Evolutionary conservation across 345 rosid genomes (phyloP), one percentile per base, ranked within the genome.

Genomic region (Syzygium oleosum): DNA sequence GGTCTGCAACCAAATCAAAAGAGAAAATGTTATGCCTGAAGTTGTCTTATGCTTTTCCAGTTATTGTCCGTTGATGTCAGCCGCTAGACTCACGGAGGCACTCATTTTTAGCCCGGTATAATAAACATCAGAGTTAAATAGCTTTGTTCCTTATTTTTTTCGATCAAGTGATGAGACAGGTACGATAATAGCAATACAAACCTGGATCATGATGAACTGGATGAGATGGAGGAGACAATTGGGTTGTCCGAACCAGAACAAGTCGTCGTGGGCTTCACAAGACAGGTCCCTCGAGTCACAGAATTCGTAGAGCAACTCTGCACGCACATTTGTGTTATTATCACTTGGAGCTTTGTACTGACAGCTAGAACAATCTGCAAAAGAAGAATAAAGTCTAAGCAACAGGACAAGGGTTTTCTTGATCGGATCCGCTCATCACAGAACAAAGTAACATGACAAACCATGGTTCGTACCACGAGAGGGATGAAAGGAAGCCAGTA

Each of bases 401-500:
- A 38, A 34, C 80, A 19, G 27, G 80, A 38, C 4, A 73, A 19
- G 49, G 27, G 49, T 19, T 73, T 22, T 73, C 49, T 38, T 9
- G 46, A 17, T 73, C 27, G 12, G 14, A 38, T 38, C 80, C 22
- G 25, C 49, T 73, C 25, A 3, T 38, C 4, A 73, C 49, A 73
- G 80, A 73, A 58, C 25, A 73, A 73, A 34, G 80, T 22, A 73
- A 38, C 80, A 38, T 5, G 80, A 38, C 23, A 46, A 85, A 31
- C 11, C 23, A 21, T 2, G 2, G 86, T 22, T 53, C 63, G 1
- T 88, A 90, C 90, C 91, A 68, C n/a, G 9, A 88, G 85, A 56
- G 91, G 90, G 73, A 90, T 51, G 85, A 90, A 85, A 9, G 90
- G 91, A 19, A 90, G 85, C 90, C 90, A 90, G 51, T 80, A 90